Conservation (phyloP, 192 early-diverging fungal species). For the Diversispora eburnea region DNA sequence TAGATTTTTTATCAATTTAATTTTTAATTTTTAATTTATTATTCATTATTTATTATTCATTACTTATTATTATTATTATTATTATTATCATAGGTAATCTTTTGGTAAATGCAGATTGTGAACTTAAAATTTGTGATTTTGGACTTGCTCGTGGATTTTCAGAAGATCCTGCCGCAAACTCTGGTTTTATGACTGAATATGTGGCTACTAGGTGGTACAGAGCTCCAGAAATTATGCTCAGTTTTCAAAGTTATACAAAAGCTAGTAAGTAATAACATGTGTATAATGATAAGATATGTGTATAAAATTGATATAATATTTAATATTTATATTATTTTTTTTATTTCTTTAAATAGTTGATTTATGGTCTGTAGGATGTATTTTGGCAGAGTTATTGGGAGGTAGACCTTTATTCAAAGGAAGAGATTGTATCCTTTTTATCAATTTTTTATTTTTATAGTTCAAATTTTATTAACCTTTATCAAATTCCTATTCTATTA, state of each 20-base stretch:
- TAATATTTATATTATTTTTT: neutral
- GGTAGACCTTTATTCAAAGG: conserved; percentile 84
- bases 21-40: neutral
- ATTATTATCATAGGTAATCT: conserved; percentile 55
- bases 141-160: conserved; percentile 84
- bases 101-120: conserved; percentile 86
- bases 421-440: conserved; percentile 58
- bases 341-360: conserved; percentile 48
- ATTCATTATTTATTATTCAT: neutral
- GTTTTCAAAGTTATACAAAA: conserved; percentile 86
- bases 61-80: neutral
- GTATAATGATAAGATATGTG: neutral
- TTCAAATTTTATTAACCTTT: neutral
- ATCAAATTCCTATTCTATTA: neutral
- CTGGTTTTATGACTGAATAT: conserved; percentile 90
- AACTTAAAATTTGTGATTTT: conserved; percentile 94
- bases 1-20: neutral
- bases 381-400: conserved; percentile 88
- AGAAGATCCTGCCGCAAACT: conserved; percentile 57
- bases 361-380: conserved; percentile 94
- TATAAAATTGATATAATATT: neutral
- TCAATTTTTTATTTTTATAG: neutral
- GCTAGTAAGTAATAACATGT: conserved; percentile 52
- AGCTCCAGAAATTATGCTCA: conserved; percentile 92
- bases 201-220: conserved; percentile 96